phyloP scores from a whole-genome alignment of 1,284 basidiomycete genomes.

The Tilletia walkeri region DNA sequence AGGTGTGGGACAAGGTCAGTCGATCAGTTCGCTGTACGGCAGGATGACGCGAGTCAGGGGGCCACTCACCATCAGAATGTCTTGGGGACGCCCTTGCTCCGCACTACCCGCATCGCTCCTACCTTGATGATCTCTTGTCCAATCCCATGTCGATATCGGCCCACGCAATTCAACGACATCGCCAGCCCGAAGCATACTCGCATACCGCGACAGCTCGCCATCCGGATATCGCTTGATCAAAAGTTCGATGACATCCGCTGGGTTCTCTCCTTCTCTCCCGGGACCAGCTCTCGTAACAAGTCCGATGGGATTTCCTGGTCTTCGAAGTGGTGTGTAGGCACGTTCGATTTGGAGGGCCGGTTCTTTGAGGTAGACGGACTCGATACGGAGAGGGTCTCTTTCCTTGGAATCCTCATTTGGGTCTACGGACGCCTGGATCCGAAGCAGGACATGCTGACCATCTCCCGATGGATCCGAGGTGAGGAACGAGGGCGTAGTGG shows the following conservation, averaged over 20 bases:
- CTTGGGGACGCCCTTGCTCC: constrained; percentile 2
- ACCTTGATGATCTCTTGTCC: neutral
- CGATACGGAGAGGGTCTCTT: neutral
- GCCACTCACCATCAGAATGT: constrained; percentile 25
- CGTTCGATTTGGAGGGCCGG: constrained; percentile 40
- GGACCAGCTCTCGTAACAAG: neutral
- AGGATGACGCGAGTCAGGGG: too few species aligned
- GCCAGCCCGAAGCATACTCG: constrained; percentile 26
- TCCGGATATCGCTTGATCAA: constrained; percentile 40
- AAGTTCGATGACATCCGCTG: constrained; percentile 23
- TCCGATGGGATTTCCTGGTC: constrained; percentile 26
- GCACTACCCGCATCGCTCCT: too few species aligned
- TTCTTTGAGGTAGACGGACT: constrained; percentile 26
- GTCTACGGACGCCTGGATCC: neutral
- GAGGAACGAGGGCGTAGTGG: constrained; percentile 4
- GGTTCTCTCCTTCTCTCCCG: neutral
- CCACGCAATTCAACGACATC: constrained; percentile 34
- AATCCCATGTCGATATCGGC: constrained; percentile 34
- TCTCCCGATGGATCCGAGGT: neutral
- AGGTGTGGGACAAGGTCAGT: neutral
- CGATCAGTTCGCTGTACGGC: neutral
- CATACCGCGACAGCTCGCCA: constrained; percentile 36
- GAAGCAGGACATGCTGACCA: constrained; percentile 9
- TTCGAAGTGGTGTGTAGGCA: constrained; percentile 36
- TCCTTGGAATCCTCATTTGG: neutral